Base-by-base conservation (phyloP, 352 stramenopile species). In the Pythium aphanidermatum region DNA sequence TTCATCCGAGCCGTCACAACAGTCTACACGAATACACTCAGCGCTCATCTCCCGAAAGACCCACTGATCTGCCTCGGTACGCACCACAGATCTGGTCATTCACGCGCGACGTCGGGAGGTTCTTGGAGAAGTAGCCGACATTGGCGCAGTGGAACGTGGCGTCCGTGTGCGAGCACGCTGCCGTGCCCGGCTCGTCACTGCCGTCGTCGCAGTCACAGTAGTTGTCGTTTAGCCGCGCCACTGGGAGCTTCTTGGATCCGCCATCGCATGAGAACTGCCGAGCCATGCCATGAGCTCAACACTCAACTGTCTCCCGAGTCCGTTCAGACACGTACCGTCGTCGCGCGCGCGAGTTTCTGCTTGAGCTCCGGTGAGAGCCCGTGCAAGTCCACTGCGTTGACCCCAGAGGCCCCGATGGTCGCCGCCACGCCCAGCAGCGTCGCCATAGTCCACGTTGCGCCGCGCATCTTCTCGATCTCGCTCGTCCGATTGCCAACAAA, bases 141-240 rank as follows among this genome's bases (percentile, higher is more conserved):
- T 95, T 94, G 11, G 48, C 29, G 54, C 85, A 96, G 54, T 74
- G 70, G 50, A 93, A 95, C 9, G 58, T 39, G 4, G 53, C 68
- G 25, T 58, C 27, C 28, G 57, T 73, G 48, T 85, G 65, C 29
- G 73, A 85, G 52, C 89, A 96, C 8, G 88, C 88, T 14, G 85
- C 70, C 17, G 87, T 97, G 25, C 76, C 71, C 6, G 85, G 78
- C 60, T 97, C 89, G 65, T 97, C 89, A 17, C 55, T 85, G 19
- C 86, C 86, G 68, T 97, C 87, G 1, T 40, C 52, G 62, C 91
- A 98, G 70, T 98, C 92, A 63, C 92, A 98, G 59, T 96, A 98
- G 64, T 97, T 86, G 70, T 98, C 92, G 64, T 98, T 97, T 10
- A 96, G 58, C 19, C 56, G 54, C 17, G 51, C 49, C 14, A 87